Percentiles rank a stretch among this genome's conserved stretches.
Evolutionary conservation across 306 rosid species (phyloP).

Genomic region (Quercus dentata): DNA sequence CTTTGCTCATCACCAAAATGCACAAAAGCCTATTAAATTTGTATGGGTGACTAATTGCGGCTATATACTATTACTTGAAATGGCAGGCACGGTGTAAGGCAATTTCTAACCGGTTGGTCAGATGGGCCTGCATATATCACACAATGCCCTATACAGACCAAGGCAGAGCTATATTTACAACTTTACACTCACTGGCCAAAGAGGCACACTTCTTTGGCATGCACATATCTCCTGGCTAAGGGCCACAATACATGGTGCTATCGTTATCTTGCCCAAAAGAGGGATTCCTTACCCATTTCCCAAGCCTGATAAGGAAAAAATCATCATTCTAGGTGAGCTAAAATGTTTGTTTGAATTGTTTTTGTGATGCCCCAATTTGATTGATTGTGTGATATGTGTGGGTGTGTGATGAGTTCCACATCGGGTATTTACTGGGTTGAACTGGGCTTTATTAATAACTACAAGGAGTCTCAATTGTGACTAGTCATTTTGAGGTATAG

Average conservation of each 20-base stretch:
- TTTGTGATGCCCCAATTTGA: too few species aligned
- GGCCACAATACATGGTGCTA: constrained; percentile 67
- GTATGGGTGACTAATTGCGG: not conserved
- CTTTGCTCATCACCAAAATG: too few species aligned
- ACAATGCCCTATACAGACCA: constrained; percentile 72
- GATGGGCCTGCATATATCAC: constrained; percentile 83
- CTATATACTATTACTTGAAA: not conserved
- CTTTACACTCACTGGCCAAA: constrained; percentile 61
- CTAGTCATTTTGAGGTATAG: too few species aligned
- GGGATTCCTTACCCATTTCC: constrained; percentile 71
- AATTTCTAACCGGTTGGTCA: constrained; percentile 54
- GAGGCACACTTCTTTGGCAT: constrained; percentile 90
- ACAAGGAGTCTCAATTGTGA: too few species aligned
- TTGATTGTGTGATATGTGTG: too few species aligned
- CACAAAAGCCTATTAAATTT: too few species aligned
- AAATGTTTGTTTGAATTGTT: not conserved
- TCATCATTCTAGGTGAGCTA: constrained; percentile 48
- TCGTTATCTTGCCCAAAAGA: constrained; percentile 59
- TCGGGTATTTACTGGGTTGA: too few species aligned
- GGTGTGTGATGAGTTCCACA: too few species aligned
- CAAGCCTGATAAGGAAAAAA: constrained; percentile 50
- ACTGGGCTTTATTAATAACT: too few species aligned
- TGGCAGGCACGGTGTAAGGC: constrained; percentile 72
- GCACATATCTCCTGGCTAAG: constrained; percentile 79
- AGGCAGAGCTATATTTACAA: constrained; percentile 59